Evolutionary conservation across 2,329 filamentous ascomycete species (phyloP).

Genomic region (Thelonectria olida): DNA sequence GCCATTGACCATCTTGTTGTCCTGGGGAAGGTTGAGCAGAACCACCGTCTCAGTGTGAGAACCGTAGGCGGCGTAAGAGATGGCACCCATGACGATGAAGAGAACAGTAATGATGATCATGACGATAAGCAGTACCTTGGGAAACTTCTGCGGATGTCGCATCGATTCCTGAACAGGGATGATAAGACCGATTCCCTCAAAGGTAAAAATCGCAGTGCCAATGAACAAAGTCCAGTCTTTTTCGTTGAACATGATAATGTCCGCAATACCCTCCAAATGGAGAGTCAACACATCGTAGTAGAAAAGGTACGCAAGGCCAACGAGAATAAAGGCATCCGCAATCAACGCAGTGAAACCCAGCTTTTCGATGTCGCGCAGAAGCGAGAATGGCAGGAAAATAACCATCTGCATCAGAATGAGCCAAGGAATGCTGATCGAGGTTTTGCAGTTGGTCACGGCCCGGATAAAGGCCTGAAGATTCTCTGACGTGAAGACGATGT

Average conservation of each 20-base stretch:
- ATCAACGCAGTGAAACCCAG: constrained; percentile 94
- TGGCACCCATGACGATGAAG: constrained; percentile 89
- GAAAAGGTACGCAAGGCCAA: constrained; percentile 92
- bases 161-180: constrained; percentile 99
- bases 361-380: constrained; percentile 96
- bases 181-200: constrained; percentile 96
- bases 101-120: constrained; percentile 96
- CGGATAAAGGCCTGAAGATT: constrained; percentile 95
- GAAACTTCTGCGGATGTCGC: constrained; percentile 90
- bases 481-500: constrained; percentile 96
- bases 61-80: constrained; percentile 96
- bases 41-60: constrained; percentile 96
- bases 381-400: constrained; percentile 91
- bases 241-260: constrained; percentile 90
- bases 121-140: constrained; percentile 84
- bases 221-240: constrained; percentile 97
- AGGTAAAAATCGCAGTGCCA: constrained; percentile 98
- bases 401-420: constrained; percentile 95
- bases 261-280: constrained; percentile 76
- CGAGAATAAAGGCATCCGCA: constrained; percentile 92
- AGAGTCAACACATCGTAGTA: constrained; percentile 94
- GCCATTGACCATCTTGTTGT: constrained; percentile 92
- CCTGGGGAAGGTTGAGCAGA: constrained; percentile 93
- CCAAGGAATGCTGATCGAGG: constrained; percentile 84
- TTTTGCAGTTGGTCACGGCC: constrained; percentile 88